Evolutionary conservation across 148 eudicot species (phyloP).

Genomic region (Camellia granthamiana): DNA sequence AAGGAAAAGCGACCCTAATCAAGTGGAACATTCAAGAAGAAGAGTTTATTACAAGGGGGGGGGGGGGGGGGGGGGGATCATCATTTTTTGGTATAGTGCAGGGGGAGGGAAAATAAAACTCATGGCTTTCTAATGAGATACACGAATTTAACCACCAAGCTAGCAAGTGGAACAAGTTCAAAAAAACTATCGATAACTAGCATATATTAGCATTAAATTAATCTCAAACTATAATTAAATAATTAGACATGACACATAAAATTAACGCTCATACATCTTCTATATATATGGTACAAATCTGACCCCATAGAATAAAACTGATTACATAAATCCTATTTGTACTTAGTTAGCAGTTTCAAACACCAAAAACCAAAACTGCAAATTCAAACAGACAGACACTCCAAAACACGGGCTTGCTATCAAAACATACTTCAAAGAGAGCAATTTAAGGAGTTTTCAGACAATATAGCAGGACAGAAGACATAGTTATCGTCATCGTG

Average conservation of each 20-base stretch:
- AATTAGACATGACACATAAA: too few relatives aligned
- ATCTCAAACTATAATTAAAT: neutral
- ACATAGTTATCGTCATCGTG: constrained; percentile 30
- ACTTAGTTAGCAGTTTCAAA: constrained; percentile 30
- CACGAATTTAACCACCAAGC: too few relatives aligned
- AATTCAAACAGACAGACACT: constrained; percentile 35
- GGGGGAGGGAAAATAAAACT: too few relatives aligned
- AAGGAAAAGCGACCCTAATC: too few relatives aligned
- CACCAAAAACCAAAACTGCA: constrained; percentile 33
- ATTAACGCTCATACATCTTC: neutral
- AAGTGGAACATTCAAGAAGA: too few relatives aligned
- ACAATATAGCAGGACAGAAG: constrained; percentile 23
- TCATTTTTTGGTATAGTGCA: too few relatives aligned
- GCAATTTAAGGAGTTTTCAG: constrained; percentile 17
- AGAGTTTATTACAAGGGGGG: too few relatives aligned
- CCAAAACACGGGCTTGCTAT: constrained; percentile 38
- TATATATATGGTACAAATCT: neutral
- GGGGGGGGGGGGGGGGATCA: too few relatives aligned
- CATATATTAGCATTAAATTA: neutral
- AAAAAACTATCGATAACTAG: neutral
- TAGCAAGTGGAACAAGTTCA: too few relatives aligned
- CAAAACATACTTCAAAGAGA: constrained; percentile 29
- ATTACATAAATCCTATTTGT: neutral
- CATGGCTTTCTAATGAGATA: too few relatives aligned
- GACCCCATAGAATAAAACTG: constrained; percentile 5